Evolutionary conservation across 768 basidiomycete genomes (phyloP).

Genomic region (Leucogyrophana mollusca): DNA sequence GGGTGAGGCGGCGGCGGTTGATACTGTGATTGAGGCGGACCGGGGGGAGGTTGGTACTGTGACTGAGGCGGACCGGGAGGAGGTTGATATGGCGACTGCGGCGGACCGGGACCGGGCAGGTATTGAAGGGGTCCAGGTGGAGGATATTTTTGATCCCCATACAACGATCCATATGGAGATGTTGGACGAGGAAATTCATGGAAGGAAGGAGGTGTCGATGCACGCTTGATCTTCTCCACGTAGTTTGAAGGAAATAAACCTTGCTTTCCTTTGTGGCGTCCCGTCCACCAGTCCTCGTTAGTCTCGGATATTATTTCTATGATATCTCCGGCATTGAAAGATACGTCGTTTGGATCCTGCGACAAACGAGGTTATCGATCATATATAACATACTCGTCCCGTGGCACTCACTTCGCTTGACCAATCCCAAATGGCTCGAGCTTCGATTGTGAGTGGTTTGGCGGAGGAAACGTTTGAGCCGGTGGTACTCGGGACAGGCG

Average conservation of each 20-base stretch:
- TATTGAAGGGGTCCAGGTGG: conserved; percentile 45
- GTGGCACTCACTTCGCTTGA: conserved; percentile 22
- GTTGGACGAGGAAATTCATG: conserved; percentile 2
- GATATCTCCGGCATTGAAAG: conserved; percentile 72
- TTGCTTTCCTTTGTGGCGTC: conserved; percentile 56
- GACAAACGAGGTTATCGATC: conserved; percentile 1
- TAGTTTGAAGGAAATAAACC: conserved; percentile 80
- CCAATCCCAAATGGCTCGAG: conserved; percentile 30
- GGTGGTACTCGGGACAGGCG: conserved; percentile 11
- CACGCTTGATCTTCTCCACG: conserved; percentile 54
- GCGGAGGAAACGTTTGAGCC: conserved; percentile 1
- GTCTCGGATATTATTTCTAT: conserved; percentile 79
- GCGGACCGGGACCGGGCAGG: conserved; percentile 26
- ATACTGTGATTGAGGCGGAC: conserved; percentile 14
- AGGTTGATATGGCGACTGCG: conserved; percentile 15
- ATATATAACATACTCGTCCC: background rate
- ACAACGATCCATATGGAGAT: conserved; percentile 12
- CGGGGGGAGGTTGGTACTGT: conserved; percentile 32
- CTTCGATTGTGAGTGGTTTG: conserved; percentile 16
- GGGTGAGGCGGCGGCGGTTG: conserved; percentile 19
- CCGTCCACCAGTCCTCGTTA: conserved; percentile 88
- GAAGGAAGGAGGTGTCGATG: conserved; percentile 2
- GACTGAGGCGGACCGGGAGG: conserved; percentile 13
- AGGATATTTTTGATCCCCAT: conserved; percentile 32
- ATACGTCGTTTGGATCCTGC: conserved; percentile 78